Conservation (phyloP, 805 yeast species). For the Ogataea nitratoaversa region DNA sequence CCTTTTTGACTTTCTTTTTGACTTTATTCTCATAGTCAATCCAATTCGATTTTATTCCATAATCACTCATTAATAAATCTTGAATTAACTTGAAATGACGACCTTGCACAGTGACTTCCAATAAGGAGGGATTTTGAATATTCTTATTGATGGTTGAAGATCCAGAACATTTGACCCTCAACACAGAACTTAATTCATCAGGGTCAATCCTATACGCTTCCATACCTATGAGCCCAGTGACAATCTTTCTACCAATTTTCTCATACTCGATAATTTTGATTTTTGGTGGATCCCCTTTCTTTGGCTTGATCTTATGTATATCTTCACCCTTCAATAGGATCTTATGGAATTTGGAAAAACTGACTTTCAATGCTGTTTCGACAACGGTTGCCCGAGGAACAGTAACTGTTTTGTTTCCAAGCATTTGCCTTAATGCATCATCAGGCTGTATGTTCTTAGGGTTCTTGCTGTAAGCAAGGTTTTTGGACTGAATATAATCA, state of each 20-base stretch:
- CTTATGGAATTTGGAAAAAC: slow-evolving; percentile 47
- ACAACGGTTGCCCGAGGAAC: slow-evolving; percentile 42
- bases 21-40: slow-evolving; percentile 61
- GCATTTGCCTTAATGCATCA: slow-evolving; percentile 29
- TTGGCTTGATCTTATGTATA: slow-evolving; percentile 31
- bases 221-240: slow-evolving; percentile 68
- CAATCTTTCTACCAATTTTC: slow-evolving; percentile 75
- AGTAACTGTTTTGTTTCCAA: slow-evolving; percentile 18
- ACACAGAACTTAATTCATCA: slow-evolving; percentile 58
- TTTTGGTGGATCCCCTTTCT: slow-evolving; percentile 65
- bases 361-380: slow-evolving; percentile 36
- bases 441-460: slow-evolving; percentile 56
- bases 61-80: slow-evolving; percentile 50
- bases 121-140: slow-evolving; percentile 46
- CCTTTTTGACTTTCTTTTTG: slow-evolving; percentile 36
- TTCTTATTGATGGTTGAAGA: slow-evolving; percentile 72
- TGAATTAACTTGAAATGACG: slow-evolving; percentile 66
- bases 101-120: slow-evolving; percentile 87
- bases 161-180: slow-evolving; percentile 82
- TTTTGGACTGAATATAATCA: slow-evolving; percentile 49
- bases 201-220: slow-evolving; percentile 66
- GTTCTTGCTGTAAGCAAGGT: slow-evolving; percentile 47
- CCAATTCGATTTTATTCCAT: slow-evolving; percentile 64
- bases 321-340: slow-evolving; percentile 39
- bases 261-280: slow-evolving; percentile 66